Base-by-base conservation (phyloP, 371 early-diverging fungal genomes). In the Dichotomocladium elegans region DNA sequence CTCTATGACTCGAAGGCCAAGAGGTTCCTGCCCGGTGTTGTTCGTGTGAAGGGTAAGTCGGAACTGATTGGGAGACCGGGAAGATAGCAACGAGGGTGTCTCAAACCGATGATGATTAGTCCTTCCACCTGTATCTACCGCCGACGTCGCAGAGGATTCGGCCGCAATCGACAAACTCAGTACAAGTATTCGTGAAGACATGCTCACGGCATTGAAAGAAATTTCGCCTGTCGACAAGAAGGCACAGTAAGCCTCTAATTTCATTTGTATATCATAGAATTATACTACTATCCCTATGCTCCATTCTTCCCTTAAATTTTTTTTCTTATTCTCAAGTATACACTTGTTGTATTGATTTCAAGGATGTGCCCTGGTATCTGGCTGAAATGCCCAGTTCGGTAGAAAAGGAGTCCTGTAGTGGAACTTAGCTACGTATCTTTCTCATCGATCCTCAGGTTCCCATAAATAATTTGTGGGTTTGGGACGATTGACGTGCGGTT, bases 71-170 rank as follows among this genome's bases (percentile, higher is more conserved):
- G 4, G 77, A 80, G 48, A 54, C 65, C 50, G 65, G 64, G 48
- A 64, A 77, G 51, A 93, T 87, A 66, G 64, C 69, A 9, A 61
- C 82, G 19, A 93, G 95, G 22, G 76, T 66, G 25, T 59, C 95
- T 37, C 72, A 77, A 26, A 75, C 94, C 49, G 90, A 82, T 74
- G 79, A 86, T 87, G 67, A 41, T 46, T 53, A 81, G 82, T 94
- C 2, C 77, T 95, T 53, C 82, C 88, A 9, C 91, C 93, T 22
- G 86, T 95, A 44, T 56, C 79, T 8, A 90, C 92, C 22, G 69
- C 70, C 17, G 83, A 79, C 10, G 54, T 85, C 35, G 60, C 60
- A 10, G 72, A 77, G 25, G 82, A 81, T 19, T 83, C 89, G 28
- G 86, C 81, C 2, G 83, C 88, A 49, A 82, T 93, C 7, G 86